These are phyloP conservation scores for Pseudodiploospora longispora DNA, from an alignment of 2,329 filamentous ascomycete genomes.

Conservation along the genomic window DNA sequence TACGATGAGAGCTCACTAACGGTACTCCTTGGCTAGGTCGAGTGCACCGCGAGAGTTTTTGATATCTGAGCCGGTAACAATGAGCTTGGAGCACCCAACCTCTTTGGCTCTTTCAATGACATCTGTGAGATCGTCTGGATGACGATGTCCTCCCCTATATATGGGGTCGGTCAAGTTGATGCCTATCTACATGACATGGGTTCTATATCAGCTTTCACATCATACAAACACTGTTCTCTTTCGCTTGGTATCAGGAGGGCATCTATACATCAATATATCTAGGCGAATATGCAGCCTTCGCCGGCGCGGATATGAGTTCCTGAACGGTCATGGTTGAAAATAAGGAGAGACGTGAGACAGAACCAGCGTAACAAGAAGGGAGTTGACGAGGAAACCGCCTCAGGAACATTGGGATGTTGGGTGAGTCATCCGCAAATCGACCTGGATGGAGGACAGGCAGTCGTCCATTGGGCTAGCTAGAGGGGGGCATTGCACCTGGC, in stretches of 20 bases:
- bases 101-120: conserved; percentile 72
- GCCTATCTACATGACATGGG: conserved; percentile 52
- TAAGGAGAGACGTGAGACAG: conserved; percentile 4
- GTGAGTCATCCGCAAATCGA: too few relatives aligned
- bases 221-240: neutral
- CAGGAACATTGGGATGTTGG: conserved; percentile 2
- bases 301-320: conserved; percentile 10
- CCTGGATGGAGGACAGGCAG: too few relatives aligned
- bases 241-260: too few relatives aligned
- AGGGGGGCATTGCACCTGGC: too few relatives aligned
- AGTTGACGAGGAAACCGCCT: conserved; percentile 4
- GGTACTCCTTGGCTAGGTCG: conserved; percentile 62
- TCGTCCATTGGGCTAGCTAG: too few relatives aligned
- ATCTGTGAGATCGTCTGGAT: conserved; percentile 64
- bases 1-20: conserved; percentile 39
- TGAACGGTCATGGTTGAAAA: conserved; percentile 19
- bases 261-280: conserved; percentile 54
- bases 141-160: conserved; percentile 68
- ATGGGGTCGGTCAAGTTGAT: conserved; percentile 95
- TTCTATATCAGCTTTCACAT: conserved; percentile 2
- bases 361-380: conserved; percentile 1
- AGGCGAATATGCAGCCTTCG: conserved; percentile 26
- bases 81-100: conserved; percentile 79
- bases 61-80: conserved; percentile 87
- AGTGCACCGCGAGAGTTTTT: conserved; percentile 68